Conservation (phyloP, 495 filamentous ascomycete genomes). For the Xylaria longipes region DNA sequence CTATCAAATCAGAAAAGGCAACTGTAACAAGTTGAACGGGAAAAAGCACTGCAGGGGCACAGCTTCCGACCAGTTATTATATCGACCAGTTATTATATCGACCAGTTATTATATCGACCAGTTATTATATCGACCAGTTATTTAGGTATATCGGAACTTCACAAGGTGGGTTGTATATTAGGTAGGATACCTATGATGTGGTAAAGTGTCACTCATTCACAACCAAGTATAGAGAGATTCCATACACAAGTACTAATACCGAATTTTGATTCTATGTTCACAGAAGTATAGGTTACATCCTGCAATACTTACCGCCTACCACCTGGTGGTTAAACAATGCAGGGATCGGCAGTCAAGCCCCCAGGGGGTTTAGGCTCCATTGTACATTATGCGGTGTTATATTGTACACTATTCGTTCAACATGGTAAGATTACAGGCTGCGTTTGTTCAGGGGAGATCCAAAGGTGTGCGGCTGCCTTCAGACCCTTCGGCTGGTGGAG, state of each 20-base stretch:
- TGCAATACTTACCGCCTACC: background rate
- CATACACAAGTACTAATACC: background rate
- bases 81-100: no score
- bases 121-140: no score
- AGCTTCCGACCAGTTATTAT: no score
- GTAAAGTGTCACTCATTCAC: background rate
- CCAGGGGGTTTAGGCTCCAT: background rate
- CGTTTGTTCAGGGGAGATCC: conserved; percentile 29
- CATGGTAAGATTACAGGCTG: background rate
- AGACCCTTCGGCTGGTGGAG: conserved; percentile 23
- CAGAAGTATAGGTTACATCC: background rate
- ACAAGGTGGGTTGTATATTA: background rate
- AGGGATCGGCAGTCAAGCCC: background rate
- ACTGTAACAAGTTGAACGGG: no score
- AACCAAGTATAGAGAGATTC: background rate
- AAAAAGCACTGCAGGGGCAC: no score
- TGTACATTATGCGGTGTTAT: conserved; percentile 9
- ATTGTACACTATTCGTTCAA: conserved; percentile 16
- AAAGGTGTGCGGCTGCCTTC: conserved; percentile 30
- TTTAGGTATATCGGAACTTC: no score
- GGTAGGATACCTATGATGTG: background rate
- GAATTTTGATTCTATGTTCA: background rate
- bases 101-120: no score
- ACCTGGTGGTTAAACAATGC: background rate
- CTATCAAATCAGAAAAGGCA: no score